Base-by-base conservation (phyloP, 768 basidiomycete species). In the Trametes coccinea region DNA sequence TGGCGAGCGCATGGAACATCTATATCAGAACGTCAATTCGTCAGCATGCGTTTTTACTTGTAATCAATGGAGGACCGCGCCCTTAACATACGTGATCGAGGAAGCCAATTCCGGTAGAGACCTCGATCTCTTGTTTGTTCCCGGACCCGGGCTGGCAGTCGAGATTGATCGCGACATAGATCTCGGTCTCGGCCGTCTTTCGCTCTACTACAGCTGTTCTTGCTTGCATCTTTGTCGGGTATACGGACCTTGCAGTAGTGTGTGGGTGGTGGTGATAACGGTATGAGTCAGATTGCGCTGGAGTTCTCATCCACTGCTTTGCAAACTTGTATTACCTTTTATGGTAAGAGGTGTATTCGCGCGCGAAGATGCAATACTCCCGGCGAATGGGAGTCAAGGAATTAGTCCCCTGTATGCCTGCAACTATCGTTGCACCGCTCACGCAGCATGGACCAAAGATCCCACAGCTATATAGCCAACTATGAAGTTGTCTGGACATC, bases 1-100 rank as follows among this genome's bases (percentile, higher is more conserved):
- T 98, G 39, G 97, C 96, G 4, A 99, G 84, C 2, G 97, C 96
- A 65, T 93, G 88, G 73, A 94, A 95, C 97, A 99, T 99, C 96
- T 99, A 50, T 22, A 55, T 40, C 33, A 29, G 52, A 4, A 16
- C 27, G 40, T 11, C 39, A 34, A 11, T 22, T 16, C n/a, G 5
- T 48, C 27, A 17, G 37, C 31, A 11, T 41, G 27, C 13, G 40
- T 1, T 2, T 37, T 53, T 30, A 7, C 29, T 1, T 5, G 34
- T 11, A 37, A 6, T 37, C 5, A 37, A 2, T 11, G 34, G 34
- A 37, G 34, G 34, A 51, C 27, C 2, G 34, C 1, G 59, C 29
- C 45, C 53, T 33, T 9, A 17, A 76, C 83, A 61, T 75, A 94
- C 96, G 80, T 99, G 97, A 75, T 99, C 96, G 40, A 98, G 82